Evolutionary conservation across 495 filamentous ascomycete genomes (phyloP).

Genomic region (Aspergillus diversus): DNA sequence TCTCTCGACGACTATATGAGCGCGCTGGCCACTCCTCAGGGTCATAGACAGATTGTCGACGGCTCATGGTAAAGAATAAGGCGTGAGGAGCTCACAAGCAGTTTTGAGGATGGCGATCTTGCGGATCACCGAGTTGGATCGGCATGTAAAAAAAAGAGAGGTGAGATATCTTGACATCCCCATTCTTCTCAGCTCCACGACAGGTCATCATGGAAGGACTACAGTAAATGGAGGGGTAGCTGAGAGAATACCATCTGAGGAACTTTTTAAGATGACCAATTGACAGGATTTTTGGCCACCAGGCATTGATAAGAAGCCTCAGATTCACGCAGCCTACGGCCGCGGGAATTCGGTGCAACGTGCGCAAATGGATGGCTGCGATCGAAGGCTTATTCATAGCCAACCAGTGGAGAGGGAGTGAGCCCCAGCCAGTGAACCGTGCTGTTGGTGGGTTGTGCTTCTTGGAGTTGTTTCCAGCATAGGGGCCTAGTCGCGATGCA

Average conservation of each 20-base stretch:
- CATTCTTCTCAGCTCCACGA: constrained; percentile 6
- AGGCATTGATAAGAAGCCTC: constrained; percentile 20
- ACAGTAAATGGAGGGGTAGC: constrained; percentile 12
- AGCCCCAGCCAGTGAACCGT: constrained; percentile 8
- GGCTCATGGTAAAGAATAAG: constrained; percentile 32
- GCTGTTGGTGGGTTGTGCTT: neutral
- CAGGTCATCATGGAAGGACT: constrained; percentile 12
- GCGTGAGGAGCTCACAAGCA: constrained; percentile 10
- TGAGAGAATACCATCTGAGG: neutral
- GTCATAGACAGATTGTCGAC: constrained; percentile 28
- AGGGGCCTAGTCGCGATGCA: constrained; percentile 5
- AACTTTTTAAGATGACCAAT: neutral
- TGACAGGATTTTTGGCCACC: neutral
- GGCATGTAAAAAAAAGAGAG: constrained; percentile 18
- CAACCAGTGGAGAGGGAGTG: constrained; percentile 16
- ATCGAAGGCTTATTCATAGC: constrained; percentile 20
- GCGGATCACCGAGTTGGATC: constrained; percentile 29
- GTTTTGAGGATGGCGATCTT: constrained; percentile 22
- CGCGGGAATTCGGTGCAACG: constrained; percentile 30
- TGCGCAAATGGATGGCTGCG: constrained; percentile 43
- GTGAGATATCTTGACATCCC: constrained; percentile 13
- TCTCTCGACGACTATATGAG: constrained; percentile 34
- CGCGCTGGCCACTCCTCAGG: constrained; percentile 43
- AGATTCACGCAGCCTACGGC: constrained; percentile 17
- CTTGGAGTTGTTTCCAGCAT: neutral